These are phyloP conservation scores for Pyrenochaeta sp. DNA, from an alignment of 2,329 filamentous ascomycete species.

Conservation along the genomic window DNA sequence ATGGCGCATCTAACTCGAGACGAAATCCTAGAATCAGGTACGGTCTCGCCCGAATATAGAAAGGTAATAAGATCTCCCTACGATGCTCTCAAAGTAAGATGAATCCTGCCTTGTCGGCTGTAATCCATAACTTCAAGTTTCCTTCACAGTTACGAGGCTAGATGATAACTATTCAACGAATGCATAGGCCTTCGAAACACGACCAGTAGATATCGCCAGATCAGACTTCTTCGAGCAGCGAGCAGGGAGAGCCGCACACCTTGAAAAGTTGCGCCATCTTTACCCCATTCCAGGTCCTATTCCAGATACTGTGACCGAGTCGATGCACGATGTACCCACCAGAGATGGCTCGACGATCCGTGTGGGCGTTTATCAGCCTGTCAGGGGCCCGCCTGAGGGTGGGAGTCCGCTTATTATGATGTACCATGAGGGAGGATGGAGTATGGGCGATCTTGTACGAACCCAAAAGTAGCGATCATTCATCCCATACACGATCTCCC, in stretches of 20 bases:
- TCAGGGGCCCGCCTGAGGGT: conserved; percentile 23
- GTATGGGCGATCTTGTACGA: conserved; percentile 50
- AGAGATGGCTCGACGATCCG: conserved; percentile 37
- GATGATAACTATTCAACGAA: not conserved
- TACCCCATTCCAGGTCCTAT: conserved; percentile 44
- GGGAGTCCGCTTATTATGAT: conserved; percentile 41
- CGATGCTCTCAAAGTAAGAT: not conserved
- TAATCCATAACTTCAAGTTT: not conserved
- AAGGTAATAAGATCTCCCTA: conserved; percentile 21
- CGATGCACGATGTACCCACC: conserved; percentile 33
- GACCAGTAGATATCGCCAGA: conserved; percentile 27
- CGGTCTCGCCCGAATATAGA: conserved; percentile 26
- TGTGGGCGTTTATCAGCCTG: conserved; percentile 40
- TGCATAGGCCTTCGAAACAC: conserved; percentile 33
- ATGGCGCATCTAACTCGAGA: conserved; percentile 42
- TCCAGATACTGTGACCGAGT: conserved; percentile 38
- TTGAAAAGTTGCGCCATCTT: conserved; percentile 39
- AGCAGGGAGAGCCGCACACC: conserved; percentile 34
- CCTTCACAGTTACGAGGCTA: too few species aligned
- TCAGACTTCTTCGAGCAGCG: conserved; percentile 28
- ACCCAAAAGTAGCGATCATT: not conserved
- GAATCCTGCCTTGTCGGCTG: not conserved
- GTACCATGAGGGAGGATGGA: conserved; percentile 58
- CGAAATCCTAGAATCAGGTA: conserved; percentile 33
- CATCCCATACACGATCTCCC: not conserved